A percentile compares a stretch with the other conserved stretches of the same genome.
phyloP scores from a whole-genome alignment of 495 filamentous ascomycete species.

The Aspergillus sclerotiicarbonarius region DNA sequence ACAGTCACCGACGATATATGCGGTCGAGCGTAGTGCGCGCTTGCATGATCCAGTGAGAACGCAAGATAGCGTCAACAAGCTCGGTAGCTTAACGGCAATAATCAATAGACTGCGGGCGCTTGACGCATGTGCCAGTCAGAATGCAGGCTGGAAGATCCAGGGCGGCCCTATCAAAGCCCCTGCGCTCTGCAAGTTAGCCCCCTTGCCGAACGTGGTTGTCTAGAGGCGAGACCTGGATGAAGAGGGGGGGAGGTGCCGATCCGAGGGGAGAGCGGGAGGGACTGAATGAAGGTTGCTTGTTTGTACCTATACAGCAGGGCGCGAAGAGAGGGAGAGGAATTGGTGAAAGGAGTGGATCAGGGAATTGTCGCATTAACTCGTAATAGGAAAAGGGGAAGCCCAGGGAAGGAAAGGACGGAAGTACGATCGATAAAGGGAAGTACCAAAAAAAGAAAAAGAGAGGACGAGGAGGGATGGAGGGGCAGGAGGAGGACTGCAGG shows the following conservation, averaged over 20 bases:
- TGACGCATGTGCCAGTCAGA: slow-evolving; percentile 18
- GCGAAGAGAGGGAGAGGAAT: not conserved
- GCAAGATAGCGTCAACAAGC: slow-evolving; percentile 16
- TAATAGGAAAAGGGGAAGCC: not conserved
- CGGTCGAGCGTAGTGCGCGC: slow-evolving; percentile 18
- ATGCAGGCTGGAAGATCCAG: slow-evolving; percentile 6
- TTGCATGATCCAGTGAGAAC: slow-evolving; percentile 27
- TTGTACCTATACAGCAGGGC: not conserved
- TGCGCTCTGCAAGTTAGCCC: not conserved
- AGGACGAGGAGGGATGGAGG: slow-evolving; percentile 7
- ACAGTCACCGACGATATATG: slow-evolving; percentile 26
- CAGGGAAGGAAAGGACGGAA: not conserved
- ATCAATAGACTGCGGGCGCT: slow-evolving; percentile 22
- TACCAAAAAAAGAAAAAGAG: slow-evolving; percentile 10
- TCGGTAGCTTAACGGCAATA: slow-evolving; percentile 20
- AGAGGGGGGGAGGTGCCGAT: not conserved
- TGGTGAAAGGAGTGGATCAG: not conserved
- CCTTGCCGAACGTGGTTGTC: not conserved
- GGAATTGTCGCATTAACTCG: not conserved
- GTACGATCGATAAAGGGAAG: slow-evolving; percentile 7
- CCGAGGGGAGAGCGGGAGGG: not conserved
- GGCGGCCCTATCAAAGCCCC: slow-evolving; percentile 4
- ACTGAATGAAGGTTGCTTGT: not conserved
- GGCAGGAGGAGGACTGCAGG: slow-evolving; percentile 6
- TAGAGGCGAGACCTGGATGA: not conserved